Evolutionary conservation across 1,284 basidiomycete genomes (phyloP), one percentile per base, ranked within the genome.

Genomic region (Ceratobasidium sp.): DNA sequence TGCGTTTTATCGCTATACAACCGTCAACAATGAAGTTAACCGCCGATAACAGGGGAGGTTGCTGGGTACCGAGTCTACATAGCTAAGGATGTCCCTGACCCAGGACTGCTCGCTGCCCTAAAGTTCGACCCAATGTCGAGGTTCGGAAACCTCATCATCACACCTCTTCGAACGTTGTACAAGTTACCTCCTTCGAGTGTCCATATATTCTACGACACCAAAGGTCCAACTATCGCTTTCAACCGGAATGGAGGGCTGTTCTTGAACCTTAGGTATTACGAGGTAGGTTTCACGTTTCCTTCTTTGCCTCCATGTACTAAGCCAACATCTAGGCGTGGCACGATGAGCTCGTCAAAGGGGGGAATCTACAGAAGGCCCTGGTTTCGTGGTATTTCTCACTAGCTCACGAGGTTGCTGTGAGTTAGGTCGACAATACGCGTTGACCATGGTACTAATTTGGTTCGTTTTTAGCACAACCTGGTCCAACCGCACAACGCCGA

Each of bases 171-270:
- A 18, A 38, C 86, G 59, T 85, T 94, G 38, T 95, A 93, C 82
- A 86, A 87, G 60, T 87, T 95, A 38, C 90, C 92, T 0, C 86
- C 90, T 20, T 86, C 89, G 0, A 93, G 92, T 76, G 82, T 99
- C 80, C 94, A 97, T 81, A 89, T 99, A 2, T 99, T 98, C 83
- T 93, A 92, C 84, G 96, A 99, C 82, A 83, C 88, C 12, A 86
- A 87, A 6, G 96, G 97, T 0, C 93, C 92, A 0, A 86, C 93
- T 23, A 98, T 99, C 79, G 97, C 97, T 0, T 99, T 99, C 88
- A 99, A 99, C 84, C 88, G 96, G 41, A 92, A 91, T 70, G 96
- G 95, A 2, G 93, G 93, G 78, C 88, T 99, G 41, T 99, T 96
- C 86, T 87, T 98, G 80, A 99, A 98, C 83, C 86, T 97, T 35